Evolutionary conservation across 2,329 filamentous ascomycete species (phyloP).

Genomic region (Hypoxylon sp.): DNA sequence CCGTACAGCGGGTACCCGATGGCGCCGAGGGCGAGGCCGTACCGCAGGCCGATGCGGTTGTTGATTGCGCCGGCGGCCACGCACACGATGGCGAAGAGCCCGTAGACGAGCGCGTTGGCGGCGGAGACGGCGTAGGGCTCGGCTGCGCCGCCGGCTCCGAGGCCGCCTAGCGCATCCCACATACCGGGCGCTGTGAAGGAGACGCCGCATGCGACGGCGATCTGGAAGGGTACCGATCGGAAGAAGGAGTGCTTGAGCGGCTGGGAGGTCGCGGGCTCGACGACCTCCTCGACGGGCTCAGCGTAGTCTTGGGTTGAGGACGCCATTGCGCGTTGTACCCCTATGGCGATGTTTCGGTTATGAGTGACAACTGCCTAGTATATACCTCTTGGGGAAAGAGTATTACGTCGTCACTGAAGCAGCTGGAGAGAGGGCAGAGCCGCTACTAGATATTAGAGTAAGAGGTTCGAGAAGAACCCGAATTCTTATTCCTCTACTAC

Average conservation of each 20-base stretch:
- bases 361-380: neutral
- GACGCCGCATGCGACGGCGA: slow-evolving; percentile 57
- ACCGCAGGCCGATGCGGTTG: slow-evolving; percentile 57
- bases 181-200: slow-evolving; percentile 60
- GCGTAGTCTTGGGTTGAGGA: slow-evolving; percentile 31
- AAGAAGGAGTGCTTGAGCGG: slow-evolving; percentile 49
- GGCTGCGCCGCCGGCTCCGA: slow-evolving; percentile 60
- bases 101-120: slow-evolving; percentile 63
- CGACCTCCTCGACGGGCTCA: slow-evolving; percentile 26
- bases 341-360: slow-evolving; percentile 4
- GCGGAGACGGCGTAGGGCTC: slow-evolving; percentile 61
- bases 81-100: slow-evolving; percentile 61
- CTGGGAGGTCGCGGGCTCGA: slow-evolving; percentile 16
- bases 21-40: slow-evolving; percentile 60
- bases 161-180: slow-evolving; percentile 61
- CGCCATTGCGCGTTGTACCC: slow-evolving; percentile 30
- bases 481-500: neutral
- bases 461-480: neutral
- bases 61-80: slow-evolving; percentile 58
- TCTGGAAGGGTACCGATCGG: slow-evolving; percentile 57
- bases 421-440: neutral
- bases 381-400: neutral
- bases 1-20: slow-evolving; percentile 76
- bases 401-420: neutral
- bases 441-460: neutral